phyloP scores from a whole-genome alignment of 352 stramenopile species.

The Pythium folliculosum region DNA sequence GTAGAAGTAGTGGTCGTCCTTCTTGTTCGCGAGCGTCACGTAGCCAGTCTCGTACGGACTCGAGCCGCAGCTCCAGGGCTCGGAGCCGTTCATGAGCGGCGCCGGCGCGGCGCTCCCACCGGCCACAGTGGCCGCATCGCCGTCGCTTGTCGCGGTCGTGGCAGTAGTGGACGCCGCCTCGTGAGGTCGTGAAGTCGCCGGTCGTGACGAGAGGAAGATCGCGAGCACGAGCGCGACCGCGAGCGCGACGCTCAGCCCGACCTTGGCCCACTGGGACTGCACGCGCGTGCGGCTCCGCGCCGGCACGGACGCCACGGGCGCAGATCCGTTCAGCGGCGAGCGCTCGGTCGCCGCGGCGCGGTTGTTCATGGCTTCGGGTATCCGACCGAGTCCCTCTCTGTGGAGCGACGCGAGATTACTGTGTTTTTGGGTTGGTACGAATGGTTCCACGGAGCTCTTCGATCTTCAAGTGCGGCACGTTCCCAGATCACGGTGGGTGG shows the following conservation, averaged over 20 bases:
- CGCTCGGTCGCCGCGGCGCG: constrained; percentile 7
- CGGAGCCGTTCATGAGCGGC: constrained; percentile 42
- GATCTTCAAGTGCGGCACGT: not conserved
- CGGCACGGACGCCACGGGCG: constrained; percentile 6
- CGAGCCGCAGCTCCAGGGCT: constrained; percentile 34
- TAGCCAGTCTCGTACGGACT: constrained; percentile 49
- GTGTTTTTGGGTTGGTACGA: too few species aligned
- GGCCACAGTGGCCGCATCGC: too few species aligned
- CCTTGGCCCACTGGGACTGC: constrained; percentile 12
- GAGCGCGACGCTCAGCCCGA: constrained; percentile 7
- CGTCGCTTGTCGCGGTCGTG: not conserved
- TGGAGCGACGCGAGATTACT: too few species aligned
- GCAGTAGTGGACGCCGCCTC: not conserved
- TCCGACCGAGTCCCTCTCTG: too few species aligned
- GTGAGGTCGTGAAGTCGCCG: not conserved
- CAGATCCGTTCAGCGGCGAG: constrained; percentile 16
- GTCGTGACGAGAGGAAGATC: constrained; percentile 10
- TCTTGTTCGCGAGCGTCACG: constrained; percentile 50
- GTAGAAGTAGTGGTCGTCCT: constrained; percentile 71
- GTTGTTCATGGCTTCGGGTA: constrained; percentile 16
- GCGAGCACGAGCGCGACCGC: constrained; percentile 12
- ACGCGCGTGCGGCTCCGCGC: constrained; percentile 10
- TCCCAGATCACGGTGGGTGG: not conserved
- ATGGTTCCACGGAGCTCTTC: not conserved
- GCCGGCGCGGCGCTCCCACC: too few species aligned